A percentile compares a stretch with the other conserved stretches of the same genome.
phyloP scores from a whole-genome alignment of 257 asterid species.

The Lantana camara region DNA sequence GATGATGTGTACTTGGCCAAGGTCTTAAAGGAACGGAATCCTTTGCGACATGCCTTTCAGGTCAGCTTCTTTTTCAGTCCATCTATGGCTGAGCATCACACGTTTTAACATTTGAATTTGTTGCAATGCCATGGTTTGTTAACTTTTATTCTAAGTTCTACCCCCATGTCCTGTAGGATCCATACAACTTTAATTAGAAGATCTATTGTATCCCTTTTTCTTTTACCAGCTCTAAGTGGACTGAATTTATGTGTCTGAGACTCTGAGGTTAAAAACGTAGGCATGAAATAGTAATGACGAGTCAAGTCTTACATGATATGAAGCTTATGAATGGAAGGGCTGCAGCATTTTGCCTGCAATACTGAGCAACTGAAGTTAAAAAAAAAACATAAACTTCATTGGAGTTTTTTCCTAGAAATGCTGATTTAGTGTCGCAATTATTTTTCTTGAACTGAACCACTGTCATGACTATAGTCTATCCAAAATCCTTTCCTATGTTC shows the following conservation, averaged over 20 bases:
- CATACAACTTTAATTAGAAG: conserved; percentile 1
- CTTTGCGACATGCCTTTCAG: conserved; percentile 82
- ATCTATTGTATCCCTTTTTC: neutral
- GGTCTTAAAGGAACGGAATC: conserved; percentile 58
- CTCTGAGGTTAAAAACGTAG: neutral
- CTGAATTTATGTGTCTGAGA: neutral
- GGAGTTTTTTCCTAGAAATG: neutral
- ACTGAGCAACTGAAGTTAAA: no score
- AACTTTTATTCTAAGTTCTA: neutral
- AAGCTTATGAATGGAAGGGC: no score
- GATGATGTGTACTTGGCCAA: conserved; percentile 54
- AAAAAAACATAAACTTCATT: neutral
- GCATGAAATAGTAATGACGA: neutral
- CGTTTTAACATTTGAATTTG: conserved; percentile 6
- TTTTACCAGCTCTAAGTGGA: conserved; percentile 1
- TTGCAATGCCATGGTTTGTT: neutral
- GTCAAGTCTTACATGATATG: no score
- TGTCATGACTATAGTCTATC: neutral
- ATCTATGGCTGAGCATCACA: neutral
- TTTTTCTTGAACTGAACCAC: neutral
- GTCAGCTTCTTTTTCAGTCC: conserved; percentile 41
- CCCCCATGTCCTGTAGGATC: neutral
- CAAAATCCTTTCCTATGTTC: neutral
- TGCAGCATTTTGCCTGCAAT: no score
- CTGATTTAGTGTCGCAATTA: neutral